phyloP scores from a whole-genome alignment of 1,139 yeast genomes.

The Yamadazyma jaroonii region DNA sequence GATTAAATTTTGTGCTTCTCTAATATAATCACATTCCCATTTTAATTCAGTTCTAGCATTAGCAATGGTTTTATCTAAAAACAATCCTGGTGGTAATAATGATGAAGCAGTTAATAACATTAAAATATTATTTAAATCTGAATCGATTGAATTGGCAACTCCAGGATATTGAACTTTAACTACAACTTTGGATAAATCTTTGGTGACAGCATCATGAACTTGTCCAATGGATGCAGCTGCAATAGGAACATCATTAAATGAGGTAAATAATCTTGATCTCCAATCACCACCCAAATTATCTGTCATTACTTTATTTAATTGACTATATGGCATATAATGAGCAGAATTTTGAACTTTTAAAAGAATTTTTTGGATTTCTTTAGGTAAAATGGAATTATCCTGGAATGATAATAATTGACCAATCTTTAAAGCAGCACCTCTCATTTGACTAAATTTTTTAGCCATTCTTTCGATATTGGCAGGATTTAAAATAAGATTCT shows the following conservation, averaged over 20 bases:
- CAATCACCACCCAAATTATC: constrained; percentile 76
- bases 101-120: constrained; percentile 83
- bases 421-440: constrained; percentile 96
- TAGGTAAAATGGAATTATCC: constrained; percentile 79
- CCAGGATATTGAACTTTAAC: constrained; percentile 98
- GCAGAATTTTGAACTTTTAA: constrained; percentile 90
- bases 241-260: constrained; percentile 84
- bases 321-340: constrained; percentile 94
- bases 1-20: constrained; percentile 82
- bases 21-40: constrained; percentile 95
- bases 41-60: constrained; percentile 90
- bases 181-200: constrained; percentile 72
- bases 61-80: constrained; percentile 86
- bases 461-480: constrained; percentile 86
- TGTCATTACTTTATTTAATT: constrained; percentile 73
- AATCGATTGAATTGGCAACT: constrained; percentile 90
- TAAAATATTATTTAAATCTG: constrained; percentile 83
- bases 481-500: constrained; percentile 70
- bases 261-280: constrained; percentile 64
- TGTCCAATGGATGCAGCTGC: constrained; percentile 99
- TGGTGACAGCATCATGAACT: constrained; percentile 81
- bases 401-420: constrained; percentile 97
- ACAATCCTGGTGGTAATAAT: constrained; percentile 86
- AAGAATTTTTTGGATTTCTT: constrained; percentile 77
- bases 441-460: constrained; percentile 83